Conservation (phyloP, 192 early-diverging fungal genomes). For the Coemansia furcata region DNA sequence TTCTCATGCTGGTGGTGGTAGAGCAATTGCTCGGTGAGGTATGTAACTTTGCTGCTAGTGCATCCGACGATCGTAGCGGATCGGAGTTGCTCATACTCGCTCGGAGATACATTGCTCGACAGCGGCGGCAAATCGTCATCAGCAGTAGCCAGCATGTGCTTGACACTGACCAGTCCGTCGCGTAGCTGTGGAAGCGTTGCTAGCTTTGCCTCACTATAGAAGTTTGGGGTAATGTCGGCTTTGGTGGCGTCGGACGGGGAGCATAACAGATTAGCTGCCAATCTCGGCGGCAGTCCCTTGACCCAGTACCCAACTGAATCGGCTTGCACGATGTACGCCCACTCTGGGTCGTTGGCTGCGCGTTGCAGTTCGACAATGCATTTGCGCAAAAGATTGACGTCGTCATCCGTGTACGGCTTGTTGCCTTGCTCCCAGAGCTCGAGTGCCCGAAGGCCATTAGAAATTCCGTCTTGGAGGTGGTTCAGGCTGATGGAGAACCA, state of each 20-base stretch:
- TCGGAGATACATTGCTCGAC: constrained; percentile 25
- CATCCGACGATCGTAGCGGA: neutral
- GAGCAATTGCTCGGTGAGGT: constrained; percentile 23
- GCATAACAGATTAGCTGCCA: constrained; percentile 6
- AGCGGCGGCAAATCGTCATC: constrained; percentile 36
- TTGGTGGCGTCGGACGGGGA: neutral
- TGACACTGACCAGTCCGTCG: constrained; percentile 6
- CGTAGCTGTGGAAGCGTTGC: constrained; percentile 25
- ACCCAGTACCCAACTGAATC: constrained; percentile 30
- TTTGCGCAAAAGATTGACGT: constrained; percentile 22
- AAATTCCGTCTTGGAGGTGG: constrained; percentile 36
- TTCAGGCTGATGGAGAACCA: constrained; percentile 59
- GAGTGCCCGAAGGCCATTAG: constrained; percentile 31
- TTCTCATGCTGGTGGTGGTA: constrained; percentile 36
- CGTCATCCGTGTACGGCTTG: constrained; percentile 31
- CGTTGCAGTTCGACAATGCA: constrained; percentile 28
- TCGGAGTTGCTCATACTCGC: constrained; percentile 28
- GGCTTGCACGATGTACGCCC: constrained; percentile 22
- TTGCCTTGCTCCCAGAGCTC: constrained; percentile 37
- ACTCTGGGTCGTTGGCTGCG: constrained; percentile 24
- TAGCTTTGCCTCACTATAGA: neutral
- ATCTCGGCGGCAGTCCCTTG: constrained; percentile 16
- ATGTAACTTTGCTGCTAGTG: constrained; percentile 43
- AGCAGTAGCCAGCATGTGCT: constrained; percentile 14
- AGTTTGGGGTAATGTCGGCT: neutral